These are phyloP conservation scores for Acephala macrosclerotiorum DNA, from an alignment of 2,329 filamentous ascomycete species.

Conservation along the genomic window DNA sequence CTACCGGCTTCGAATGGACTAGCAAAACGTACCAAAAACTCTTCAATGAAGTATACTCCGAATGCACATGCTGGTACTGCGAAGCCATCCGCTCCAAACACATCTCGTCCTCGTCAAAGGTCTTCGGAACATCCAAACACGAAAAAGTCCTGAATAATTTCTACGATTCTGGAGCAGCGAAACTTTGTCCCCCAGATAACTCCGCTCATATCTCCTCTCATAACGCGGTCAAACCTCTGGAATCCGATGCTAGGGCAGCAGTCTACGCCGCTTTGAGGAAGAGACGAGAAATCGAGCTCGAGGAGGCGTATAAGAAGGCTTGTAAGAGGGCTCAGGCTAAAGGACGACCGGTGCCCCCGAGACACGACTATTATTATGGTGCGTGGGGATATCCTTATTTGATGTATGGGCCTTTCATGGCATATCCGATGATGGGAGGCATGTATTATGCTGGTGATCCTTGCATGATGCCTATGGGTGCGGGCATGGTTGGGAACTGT, in stretches of 20 bases:
- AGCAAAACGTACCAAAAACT: constrained; percentile 71
- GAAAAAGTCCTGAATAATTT: constrained; percentile 56
- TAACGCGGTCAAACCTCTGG: constrained; percentile 62
- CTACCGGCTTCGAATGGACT: constrained; percentile 75
- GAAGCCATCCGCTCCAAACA: constrained; percentile 69
- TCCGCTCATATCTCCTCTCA: constrained; percentile 78
- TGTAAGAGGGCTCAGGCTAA: constrained; percentile 56
- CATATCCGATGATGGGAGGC: constrained; percentile 49
- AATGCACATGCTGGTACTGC: constrained; percentile 87
- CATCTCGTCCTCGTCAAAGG: constrained; percentile 53
- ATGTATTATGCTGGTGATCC: constrained; percentile 57
- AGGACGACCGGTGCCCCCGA: constrained; percentile 54
- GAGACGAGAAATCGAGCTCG: constrained; percentile 50
- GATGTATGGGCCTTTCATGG: constrained; percentile 56
- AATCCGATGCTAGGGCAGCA: constrained; percentile 33
- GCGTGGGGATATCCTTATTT: constrained; percentile 58
- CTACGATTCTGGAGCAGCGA: constrained; percentile 55
- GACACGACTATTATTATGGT: constrained; percentile 55
- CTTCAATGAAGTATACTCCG: constrained; percentile 73
- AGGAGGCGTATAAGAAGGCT: constrained; percentile 64
- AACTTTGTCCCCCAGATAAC: constrained; percentile 60
- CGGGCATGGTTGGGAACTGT: constrained; percentile 51
- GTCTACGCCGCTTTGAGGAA: constrained; percentile 37
- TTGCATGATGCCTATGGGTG: constrained; percentile 43
- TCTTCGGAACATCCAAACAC: constrained; percentile 54